These are phyloP conservation scores for Hylodesmum podocarpum DNA, from an alignment of 306 rosid species.

Conservation along the genomic window DNA sequence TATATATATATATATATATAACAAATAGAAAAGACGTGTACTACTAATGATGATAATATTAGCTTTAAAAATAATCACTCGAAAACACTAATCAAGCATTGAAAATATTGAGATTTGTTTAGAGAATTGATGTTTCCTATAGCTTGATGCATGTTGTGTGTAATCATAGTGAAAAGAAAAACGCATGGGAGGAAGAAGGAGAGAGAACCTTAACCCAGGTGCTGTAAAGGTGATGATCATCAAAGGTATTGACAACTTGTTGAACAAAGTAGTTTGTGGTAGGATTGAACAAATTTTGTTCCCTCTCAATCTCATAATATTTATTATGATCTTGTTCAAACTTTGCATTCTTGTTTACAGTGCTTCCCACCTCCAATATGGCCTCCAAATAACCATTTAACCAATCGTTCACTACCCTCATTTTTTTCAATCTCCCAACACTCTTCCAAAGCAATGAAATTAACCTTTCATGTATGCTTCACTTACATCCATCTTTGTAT, in stretches of 20 bases:
- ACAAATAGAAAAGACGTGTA: background rate
- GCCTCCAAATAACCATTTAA: constrained; percentile 78
- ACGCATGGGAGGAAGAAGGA: background rate
- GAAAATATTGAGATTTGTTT: no score
- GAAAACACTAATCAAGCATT: no score
- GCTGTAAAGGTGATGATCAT: constrained; percentile 74
- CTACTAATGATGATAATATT: background rate
- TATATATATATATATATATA: no score
- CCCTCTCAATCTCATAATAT: background rate
- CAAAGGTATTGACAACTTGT: constrained; percentile 67
- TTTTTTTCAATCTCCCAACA: background rate
- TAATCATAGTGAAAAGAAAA: no score
- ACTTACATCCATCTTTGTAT: background rate
- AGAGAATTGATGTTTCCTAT: no score
- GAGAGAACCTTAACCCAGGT: constrained; percentile 72
- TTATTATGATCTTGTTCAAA: constrained; percentile 45
- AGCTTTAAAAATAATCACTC: no score
- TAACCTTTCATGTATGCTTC: no score
- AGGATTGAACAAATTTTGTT: constrained; percentile 58
- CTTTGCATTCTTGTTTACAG: constrained; percentile 38
- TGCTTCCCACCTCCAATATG: constrained; percentile 68
- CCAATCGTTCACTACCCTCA: constrained; percentile 70
- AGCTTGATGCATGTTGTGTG: no score
- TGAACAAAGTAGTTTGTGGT: constrained; percentile 74
- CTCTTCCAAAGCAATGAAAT: background rate